Evolutionary conservation across 306 rosid genomes (phyloP), one percentile per base, ranked within the genome.

Genomic region (Quercus parvula): DNA sequence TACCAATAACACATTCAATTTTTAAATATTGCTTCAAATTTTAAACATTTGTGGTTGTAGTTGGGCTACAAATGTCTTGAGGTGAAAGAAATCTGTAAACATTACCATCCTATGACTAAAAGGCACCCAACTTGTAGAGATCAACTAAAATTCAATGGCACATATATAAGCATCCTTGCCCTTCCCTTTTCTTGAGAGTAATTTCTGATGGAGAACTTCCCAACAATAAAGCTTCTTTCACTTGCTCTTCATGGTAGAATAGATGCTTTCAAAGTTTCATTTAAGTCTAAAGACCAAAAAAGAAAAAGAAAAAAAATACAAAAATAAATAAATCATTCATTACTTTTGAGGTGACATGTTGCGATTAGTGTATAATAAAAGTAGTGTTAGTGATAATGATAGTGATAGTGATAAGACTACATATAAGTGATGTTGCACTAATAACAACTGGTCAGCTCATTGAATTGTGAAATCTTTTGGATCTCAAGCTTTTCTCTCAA

Each of bases 41-140:
- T 68, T 17, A 68, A 4, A 35, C 52, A 35, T 1, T 19, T 18
- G 17, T 9, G 52, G 25, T 67, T 44, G 64, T 66, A 4, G 24
- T 17, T 56, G 67, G 63, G 56, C 31, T 46, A 56, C 63, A 59
- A 20, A 20, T 79, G 61, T 79, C 74, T 62, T 25, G 78, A 62
- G 78, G 55, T 62, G 82, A 73, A 49, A n/a, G 73, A 61, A 73
- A 73, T 49, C 78, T 33, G 55, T 51, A 73, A 52, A 18, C 35
- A 25, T 78, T 4, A 49, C 8, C 57, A 30, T 27, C 33, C 67
- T 3, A 1, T 49, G 54, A 49, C 54, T 49, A 69, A 56, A 52
- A 25, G 15, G 33, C 5, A 74, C 68, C 5, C 15, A 9, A 19
- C 13, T 74, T 59, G 11, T 24, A 24, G 25, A 22, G 33, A 24